Conservation (phyloP, 176 grass and related monocot genomes). For the Lolium multiflorum region DNA sequence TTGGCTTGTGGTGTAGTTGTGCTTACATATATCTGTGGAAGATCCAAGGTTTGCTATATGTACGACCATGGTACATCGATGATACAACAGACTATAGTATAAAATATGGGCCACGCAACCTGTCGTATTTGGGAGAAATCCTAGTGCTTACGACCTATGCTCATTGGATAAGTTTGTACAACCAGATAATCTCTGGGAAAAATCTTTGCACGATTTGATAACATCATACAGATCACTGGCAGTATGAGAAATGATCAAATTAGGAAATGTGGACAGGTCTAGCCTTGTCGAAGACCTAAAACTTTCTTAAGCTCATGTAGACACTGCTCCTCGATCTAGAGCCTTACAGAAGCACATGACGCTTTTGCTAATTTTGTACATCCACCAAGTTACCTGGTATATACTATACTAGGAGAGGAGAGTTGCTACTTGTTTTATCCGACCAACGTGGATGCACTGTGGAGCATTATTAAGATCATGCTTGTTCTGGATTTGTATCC, state of each 20-base stretch:
- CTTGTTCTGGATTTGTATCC: conserved; percentile 43
- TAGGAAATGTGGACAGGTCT: not conserved
- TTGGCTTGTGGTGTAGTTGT: not conserved
- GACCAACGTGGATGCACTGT: conserved; percentile 14
- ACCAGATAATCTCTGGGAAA: not conserved
- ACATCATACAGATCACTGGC: not conserved
- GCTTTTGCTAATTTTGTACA: not conserved
- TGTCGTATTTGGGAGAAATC: conserved; percentile 8
- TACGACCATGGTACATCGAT: not conserved
- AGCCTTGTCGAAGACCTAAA: not conserved
- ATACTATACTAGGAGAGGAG: not conserved
- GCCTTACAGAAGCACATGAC: not conserved
- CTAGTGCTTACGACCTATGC: not conserved
- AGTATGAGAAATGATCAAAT: not conserved
- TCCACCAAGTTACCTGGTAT: not conserved
- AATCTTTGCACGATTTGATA: not conserved
- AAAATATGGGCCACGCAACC: not conserved
- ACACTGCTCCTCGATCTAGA: not conserved
- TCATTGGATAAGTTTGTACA: conserved; percentile 20
- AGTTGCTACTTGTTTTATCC: not conserved
- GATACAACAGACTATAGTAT: not conserved
- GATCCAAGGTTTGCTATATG: not conserved
- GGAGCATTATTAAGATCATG: conserved; percentile 4
- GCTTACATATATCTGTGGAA: too few relatives aligned
- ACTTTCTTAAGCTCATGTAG: not conserved